Evolutionary conservation across 441 rosid species (phyloP).

Genomic region (Populus hybrid): DNA sequence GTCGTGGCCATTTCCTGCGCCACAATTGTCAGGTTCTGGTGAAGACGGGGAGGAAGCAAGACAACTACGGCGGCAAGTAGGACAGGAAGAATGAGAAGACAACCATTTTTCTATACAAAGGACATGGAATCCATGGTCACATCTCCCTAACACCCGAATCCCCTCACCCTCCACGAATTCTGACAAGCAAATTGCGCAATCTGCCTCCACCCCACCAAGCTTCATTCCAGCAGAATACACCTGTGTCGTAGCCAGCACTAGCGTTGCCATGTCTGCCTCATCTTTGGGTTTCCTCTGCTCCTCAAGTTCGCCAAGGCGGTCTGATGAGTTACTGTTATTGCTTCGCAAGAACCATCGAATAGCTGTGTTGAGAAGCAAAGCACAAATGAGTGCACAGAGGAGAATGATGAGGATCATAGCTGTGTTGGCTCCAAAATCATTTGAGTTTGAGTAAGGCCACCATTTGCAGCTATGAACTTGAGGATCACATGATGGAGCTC

Average conservation of each 20-base stretch:
- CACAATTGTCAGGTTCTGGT: slow-evolving; percentile 4
- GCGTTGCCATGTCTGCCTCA: slow-evolving; percentile 18
- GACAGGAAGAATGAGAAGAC: slow-evolving; percentile 59
- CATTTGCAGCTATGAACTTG: slow-evolving; percentile 39
- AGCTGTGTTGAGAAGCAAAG: slow-evolving; percentile 52
- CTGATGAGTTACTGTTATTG: slow-evolving; percentile 8
- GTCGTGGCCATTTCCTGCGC: background rate
- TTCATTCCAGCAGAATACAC: slow-evolving; percentile 42
- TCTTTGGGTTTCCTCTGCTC: slow-evolving; percentile 34
- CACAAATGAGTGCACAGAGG: slow-evolving; percentile 59
- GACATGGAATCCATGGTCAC: slow-evolving; percentile 75
- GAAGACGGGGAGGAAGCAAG: slow-evolving; percentile 25
- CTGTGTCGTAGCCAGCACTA: slow-evolving; percentile 29
- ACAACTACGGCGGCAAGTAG: slow-evolving; percentile 66
- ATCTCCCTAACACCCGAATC: slow-evolving; percentile 56
- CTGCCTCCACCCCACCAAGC: slow-evolving; percentile 51
- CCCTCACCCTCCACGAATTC: slow-evolving; percentile 71
- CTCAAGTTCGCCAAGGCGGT: slow-evolving; percentile 19
- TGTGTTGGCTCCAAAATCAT: slow-evolving; percentile 51
- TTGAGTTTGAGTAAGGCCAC: slow-evolving; percentile 46
- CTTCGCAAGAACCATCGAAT: slow-evolving; percentile 54
- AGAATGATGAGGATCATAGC: slow-evolving; percentile 50
- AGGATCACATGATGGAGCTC: slow-evolving; percentile 40
- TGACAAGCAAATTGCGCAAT: slow-evolving; percentile 77
- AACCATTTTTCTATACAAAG: slow-evolving; percentile 67